phyloP scores from a whole-genome alignment of 345 rosid species.

The Eucalyptus virginea region DNA sequence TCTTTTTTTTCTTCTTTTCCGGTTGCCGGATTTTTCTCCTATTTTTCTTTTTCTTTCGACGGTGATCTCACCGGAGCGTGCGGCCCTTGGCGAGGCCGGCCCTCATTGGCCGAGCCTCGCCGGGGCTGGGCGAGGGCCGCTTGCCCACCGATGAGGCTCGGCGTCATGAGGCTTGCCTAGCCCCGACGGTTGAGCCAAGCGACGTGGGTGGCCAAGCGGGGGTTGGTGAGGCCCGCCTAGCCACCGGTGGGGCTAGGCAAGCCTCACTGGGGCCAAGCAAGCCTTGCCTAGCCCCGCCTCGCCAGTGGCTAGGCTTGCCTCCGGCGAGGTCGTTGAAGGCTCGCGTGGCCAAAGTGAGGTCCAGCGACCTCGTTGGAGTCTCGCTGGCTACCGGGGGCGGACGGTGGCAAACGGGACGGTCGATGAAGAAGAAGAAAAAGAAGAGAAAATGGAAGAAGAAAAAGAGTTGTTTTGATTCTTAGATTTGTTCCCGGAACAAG shows the following conservation, averaged over 20 bases:
- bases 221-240: too few relatives aligned
- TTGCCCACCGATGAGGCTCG: too few relatives aligned
- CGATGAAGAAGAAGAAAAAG: too few relatives aligned
- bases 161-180: too few relatives aligned
- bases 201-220: too few relatives aligned
- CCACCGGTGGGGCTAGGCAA: accelerated
- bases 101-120: accelerated
- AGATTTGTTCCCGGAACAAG: too few relatives aligned
- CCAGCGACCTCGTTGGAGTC: accelerated
- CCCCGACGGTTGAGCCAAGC: too few relatives aligned
- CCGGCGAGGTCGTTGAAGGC: accelerated
- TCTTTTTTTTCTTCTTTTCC: accelerated
- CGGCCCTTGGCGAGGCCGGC: accelerated
- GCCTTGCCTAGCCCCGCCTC: accelerated
- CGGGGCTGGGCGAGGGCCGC: accelerated
- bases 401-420: accelerated
- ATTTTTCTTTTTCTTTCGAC: too few relatives aligned
- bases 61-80: accelerated
- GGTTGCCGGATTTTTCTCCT: too few relatives aligned
- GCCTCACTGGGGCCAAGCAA: accelerated
- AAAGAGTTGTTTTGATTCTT: too few relatives aligned
- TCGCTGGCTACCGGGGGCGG: accelerated
- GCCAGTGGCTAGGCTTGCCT: accelerated
- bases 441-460: too few relatives aligned
- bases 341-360: accelerated